Conservation (phyloP, 176 grass and related monocot species). For the Triticum monococcum region DNA sequence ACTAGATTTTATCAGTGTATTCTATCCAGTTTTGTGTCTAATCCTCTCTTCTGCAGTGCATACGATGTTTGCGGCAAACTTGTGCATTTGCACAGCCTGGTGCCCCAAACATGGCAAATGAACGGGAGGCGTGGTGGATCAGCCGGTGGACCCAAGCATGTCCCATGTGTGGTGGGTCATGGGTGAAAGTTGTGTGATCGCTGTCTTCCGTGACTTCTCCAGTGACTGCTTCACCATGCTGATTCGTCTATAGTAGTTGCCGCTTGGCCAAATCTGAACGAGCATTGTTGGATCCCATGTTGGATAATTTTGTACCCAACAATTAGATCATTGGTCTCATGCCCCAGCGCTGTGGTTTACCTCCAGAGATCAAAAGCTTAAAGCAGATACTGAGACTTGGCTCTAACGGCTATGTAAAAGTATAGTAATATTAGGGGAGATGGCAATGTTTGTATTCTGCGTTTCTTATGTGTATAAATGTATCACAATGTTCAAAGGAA, state of each 20-base stretch:
- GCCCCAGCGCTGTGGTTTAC: neutral
- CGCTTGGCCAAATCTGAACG: neutral
- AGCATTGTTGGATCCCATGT: neutral
- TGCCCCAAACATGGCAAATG: conserved; percentile 46
- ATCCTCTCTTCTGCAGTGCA: conserved; percentile 52
- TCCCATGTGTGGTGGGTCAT: conserved; percentile 96
- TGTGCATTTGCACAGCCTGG: conserved; percentile 80
- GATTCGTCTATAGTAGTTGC: neutral
- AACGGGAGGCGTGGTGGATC: conserved; percentile 90
- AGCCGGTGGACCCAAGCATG: conserved; percentile 85
- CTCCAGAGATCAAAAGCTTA: neutral
- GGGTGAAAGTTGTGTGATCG: conserved; percentile 87
- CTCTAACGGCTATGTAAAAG: conserved; percentile 15
- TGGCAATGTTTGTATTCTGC: neutral
- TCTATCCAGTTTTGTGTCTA: neutral
- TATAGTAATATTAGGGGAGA: conserved; percentile 5
- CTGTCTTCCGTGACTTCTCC: neutral
- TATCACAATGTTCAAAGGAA: neutral
- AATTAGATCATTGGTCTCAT: neutral
- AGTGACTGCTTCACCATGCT: neutral
- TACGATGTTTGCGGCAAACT: conserved; percentile 93
- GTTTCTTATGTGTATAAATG: conserved; percentile 12
- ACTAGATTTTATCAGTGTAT: neutral
- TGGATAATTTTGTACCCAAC: conserved; percentile 12
- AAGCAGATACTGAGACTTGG: neutral